These are phyloP conservation scores for Niveomyces coronatus DNA, from an alignment of 2,329 filamentous ascomycete species.

Conservation along the genomic window DNA sequence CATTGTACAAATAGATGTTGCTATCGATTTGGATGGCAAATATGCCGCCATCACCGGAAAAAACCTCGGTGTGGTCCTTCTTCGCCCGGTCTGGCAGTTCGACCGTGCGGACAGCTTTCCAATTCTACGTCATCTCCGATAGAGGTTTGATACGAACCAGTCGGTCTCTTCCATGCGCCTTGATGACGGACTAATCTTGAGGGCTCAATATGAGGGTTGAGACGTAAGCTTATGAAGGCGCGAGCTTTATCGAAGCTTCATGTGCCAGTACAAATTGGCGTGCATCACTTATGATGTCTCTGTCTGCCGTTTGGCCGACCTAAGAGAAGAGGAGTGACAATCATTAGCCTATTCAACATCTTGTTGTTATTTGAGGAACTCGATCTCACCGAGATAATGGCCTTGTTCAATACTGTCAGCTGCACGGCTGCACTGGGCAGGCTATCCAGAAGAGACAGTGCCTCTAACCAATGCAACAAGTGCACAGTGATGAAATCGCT, in stretches of 20 bases:
- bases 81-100: too few relatives aligned
- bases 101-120: too few relatives aligned
- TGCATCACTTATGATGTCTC: constrained; percentile 17
- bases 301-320: background rate
- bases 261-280: constrained; percentile 18
- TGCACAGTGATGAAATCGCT: background rate
- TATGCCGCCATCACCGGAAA: too few relatives aligned
- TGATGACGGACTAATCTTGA: too few relatives aligned
- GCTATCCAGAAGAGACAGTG: background rate
- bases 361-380: background rate
- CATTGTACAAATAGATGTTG: too few relatives aligned
- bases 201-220: constrained; percentile 23
- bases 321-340: too few relatives aligned
- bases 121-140: too few relatives aligned
- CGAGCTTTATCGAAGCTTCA: constrained; percentile 16
- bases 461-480: background rate
- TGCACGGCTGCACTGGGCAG: background rate
- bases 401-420: background rate
- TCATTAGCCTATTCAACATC: background rate
- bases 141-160: too few relatives aligned
- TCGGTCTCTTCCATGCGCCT: too few relatives aligned
- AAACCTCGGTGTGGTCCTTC: too few relatives aligned
- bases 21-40: too few relatives aligned
- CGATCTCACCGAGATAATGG: background rate
- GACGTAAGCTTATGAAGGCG: constrained; percentile 22